Base-by-base conservation (phyloP, 768 basidiomycete genomes). In the Suillus subluteus region DNA sequence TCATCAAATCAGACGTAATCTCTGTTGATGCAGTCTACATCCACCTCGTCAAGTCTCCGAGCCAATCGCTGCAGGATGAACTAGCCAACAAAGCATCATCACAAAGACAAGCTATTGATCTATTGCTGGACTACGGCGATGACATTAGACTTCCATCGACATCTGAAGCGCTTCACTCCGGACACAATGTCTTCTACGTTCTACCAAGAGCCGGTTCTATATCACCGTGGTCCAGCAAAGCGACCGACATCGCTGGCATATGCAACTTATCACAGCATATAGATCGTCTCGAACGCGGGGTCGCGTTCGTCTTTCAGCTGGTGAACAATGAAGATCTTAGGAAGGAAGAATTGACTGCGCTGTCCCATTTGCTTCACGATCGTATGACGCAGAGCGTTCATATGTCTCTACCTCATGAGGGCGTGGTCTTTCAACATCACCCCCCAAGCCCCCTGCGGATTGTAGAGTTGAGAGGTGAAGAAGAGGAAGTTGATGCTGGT, bases 151-250 rank as follows among this genome's bases (percentile, higher is more conserved):
- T 88, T 4, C 75, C 81, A 4, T 77, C 71, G 8, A 89, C 89
- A 0, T 68, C 75, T 13, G 68, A 75, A 26, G 73, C 77, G 35
- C 72, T 81, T 62, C 73, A 74, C 21, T 74, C 74, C 12, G 69
- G 68, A 52, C 66, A 71, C 35, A 86, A 87, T 59, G 80, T 89
- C 13, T 79, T 88, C 50, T 97, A 88, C 75, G 88, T 98, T 48
- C 80, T 92, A 7, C 96, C 96, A 13, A 82, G 96, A 66, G 84
- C 88, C 9, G 96, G 97, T 4, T 96, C 96, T 4, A 91, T 99
- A 72, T 98, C 97, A 5, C 96, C 98, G 2, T 99, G 98, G 98
- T 98, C 97, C 6, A 97, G 94, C 79, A 99, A 99, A 80, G 97
- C 98, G 2, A 98, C 97, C 0, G 96, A 99, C 75, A 99, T 99